A percentile compares a stretch with the other conserved stretches of the same genome.
Evolutionary conservation across 2,329 filamentous ascomycete species (phyloP).

Genomic region (Talaromyces sp.): DNA sequence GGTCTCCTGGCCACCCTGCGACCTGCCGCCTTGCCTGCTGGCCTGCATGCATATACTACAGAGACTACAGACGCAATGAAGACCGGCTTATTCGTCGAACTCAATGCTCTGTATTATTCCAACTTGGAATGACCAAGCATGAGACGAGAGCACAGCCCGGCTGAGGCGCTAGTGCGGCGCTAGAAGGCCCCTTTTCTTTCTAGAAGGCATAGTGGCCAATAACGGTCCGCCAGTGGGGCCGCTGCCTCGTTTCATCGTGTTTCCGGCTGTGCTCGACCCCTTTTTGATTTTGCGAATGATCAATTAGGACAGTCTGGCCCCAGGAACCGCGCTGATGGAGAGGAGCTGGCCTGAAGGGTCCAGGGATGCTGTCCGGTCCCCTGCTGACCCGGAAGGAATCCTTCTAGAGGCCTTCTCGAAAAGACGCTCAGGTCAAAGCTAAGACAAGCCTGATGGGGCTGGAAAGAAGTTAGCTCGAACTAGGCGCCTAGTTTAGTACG

Average conservation of each 20-base stretch:
- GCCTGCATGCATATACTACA: no score
- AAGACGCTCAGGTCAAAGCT: not conserved
- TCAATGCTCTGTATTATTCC: no score
- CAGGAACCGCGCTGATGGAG: not conserved
- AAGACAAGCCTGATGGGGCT: not conserved
- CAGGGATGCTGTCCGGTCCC: not conserved
- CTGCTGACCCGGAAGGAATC: not conserved
- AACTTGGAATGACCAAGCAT: not conserved
- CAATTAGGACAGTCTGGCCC: not conserved
- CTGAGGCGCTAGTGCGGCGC: not conserved
- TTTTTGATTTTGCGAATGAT: not conserved
- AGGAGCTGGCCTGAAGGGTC: not conserved
- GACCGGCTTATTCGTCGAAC: no score
- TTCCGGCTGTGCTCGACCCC: not conserved
- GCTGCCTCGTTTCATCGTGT: not conserved
- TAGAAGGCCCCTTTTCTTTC: not conserved
- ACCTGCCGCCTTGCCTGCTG: not conserved
- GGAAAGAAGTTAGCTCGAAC: not conserved
- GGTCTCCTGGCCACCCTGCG: no score
- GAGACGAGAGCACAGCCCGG: not conserved
- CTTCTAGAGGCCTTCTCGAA: slow-evolving; percentile 13
- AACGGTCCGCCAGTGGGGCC: not conserved
- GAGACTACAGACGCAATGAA: no score
- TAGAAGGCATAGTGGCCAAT: not conserved
- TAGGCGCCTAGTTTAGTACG: not conserved